Conservation (phyloP, 352 stramenopile genomes). For the Aphanomyces astaci region DNA sequence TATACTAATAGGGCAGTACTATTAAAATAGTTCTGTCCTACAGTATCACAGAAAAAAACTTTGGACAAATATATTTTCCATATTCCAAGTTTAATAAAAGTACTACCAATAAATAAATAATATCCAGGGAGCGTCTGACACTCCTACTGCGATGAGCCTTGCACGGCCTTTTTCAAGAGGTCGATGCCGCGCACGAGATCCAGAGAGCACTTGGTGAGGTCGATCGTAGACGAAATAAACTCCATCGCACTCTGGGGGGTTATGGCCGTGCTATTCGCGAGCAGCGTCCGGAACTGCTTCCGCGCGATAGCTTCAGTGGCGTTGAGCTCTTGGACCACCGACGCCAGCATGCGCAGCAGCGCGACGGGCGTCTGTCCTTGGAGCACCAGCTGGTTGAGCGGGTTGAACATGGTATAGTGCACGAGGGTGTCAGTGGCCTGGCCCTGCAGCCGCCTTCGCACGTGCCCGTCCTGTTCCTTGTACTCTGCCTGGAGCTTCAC, state of each 20-base stretch:
- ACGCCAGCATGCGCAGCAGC: not conserved
- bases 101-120: too few species aligned
- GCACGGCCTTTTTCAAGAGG: not conserved
- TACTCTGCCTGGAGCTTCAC: constrained; percentile 6
- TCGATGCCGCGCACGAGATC: constrained; percentile 2
- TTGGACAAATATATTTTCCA: too few species aligned
- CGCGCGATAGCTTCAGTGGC: not conserved
- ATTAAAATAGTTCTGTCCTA: too few species aligned
- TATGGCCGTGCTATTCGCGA: not conserved
- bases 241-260: not conserved
- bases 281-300: not conserved
- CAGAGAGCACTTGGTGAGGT: not conserved
- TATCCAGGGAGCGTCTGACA: too few species aligned
- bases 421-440: not conserved
- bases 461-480: not conserved
- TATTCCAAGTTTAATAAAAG: too few species aligned
- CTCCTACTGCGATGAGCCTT: too few species aligned
- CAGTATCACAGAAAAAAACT: too few species aligned
- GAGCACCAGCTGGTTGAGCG: constrained; percentile 1
- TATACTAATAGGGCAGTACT: too few species aligned
- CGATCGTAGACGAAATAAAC: constrained; percentile 8
- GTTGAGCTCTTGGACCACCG: not conserved
- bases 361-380: not conserved
- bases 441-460: not conserved
- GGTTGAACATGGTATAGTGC: constrained; percentile 15